These are phyloP conservation scores for Taphrina pruni DNA, from an alignment of 1,139 yeast genomes.

Conservation along the genomic window DNA sequence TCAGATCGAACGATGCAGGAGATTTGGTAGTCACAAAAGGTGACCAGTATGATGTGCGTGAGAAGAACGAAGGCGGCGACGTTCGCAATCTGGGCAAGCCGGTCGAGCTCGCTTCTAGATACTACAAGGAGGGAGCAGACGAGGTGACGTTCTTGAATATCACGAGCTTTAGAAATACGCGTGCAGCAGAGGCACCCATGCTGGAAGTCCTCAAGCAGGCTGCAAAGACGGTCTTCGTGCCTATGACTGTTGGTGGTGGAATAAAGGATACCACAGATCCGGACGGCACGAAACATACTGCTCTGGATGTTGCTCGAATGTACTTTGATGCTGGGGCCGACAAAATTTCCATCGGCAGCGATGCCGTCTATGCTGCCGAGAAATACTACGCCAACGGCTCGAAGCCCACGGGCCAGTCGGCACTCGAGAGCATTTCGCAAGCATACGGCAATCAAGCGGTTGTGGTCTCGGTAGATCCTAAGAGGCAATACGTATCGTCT, in stretches of 20 bases:
- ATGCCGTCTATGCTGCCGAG: conserved; percentile 91
- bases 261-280: conserved; percentile 89
- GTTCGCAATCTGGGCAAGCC: conserved; percentile 96
- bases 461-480: conserved; percentile 95
- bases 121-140: conserved; percentile 93
- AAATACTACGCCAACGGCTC: conserved; percentile 66
- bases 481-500: conserved; percentile 70
- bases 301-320: conserved; percentile 84
- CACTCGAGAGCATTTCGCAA: conserved; percentile 87
- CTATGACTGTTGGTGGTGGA: conserved; percentile 97
- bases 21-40: conserved; percentile 97
- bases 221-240: conserved; percentile 90
- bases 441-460: conserved; percentile 97
- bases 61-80: conserved; percentile 57
- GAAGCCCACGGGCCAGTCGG: conserved; percentile 71
- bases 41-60: conserved; percentile 96
- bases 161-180: conserved; percentile 93
- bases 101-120: conserved; percentile 86
- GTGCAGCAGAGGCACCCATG: conserved; percentile 92
- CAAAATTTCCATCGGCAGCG: conserved; percentile 96
- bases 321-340: conserved; percentile 97
- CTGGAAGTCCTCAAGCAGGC: conserved; percentile 80
- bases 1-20: conserved; percentile 90
- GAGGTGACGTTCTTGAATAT: conserved; percentile 93
- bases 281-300: conserved; percentile 74